Evolutionary conservation across 495 filamentous ascomycete genomes (phyloP).

Genomic region (Penicillium verhagenii): DNA sequence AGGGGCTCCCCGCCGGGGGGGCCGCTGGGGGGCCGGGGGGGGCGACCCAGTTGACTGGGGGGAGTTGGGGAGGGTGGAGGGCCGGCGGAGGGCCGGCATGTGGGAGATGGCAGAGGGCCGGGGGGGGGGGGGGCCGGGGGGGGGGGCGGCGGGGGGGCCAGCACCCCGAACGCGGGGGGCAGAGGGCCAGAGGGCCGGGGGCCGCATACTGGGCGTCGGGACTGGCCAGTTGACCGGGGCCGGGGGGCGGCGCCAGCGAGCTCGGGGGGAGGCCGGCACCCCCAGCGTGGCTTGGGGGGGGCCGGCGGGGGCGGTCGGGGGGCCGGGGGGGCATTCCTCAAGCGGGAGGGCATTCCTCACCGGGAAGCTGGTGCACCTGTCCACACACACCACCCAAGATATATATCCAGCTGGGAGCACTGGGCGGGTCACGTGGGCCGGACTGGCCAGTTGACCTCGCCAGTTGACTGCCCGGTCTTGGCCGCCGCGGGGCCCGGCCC

Average conservation of each 20-base stretch:
- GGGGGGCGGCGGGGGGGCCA: background rate
- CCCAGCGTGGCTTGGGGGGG: no score
- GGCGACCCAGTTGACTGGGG: background rate
- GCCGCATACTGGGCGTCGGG: no score
- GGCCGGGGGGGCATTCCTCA: no score
- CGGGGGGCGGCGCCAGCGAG: background rate
- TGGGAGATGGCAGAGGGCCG: no score
- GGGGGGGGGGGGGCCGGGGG: background rate
- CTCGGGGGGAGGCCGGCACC: background rate
- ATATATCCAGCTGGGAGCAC: background rate
- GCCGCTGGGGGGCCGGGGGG: background rate
- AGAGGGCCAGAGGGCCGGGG: no score
- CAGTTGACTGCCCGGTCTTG: background rate
- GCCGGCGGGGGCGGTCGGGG: no score
- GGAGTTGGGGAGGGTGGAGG: background rate
- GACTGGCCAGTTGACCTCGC: background rate
- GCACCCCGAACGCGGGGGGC: background rate
- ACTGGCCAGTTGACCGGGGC: background rate
- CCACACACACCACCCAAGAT: no score
- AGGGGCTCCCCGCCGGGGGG: background rate
- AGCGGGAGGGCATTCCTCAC: background rate
- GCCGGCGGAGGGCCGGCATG: background rate
- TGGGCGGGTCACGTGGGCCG: background rate
- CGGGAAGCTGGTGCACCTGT: background rate
- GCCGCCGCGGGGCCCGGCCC: no score